Conservation (phyloP, 306 rosid species). For the Vigna trinervia region DNA sequence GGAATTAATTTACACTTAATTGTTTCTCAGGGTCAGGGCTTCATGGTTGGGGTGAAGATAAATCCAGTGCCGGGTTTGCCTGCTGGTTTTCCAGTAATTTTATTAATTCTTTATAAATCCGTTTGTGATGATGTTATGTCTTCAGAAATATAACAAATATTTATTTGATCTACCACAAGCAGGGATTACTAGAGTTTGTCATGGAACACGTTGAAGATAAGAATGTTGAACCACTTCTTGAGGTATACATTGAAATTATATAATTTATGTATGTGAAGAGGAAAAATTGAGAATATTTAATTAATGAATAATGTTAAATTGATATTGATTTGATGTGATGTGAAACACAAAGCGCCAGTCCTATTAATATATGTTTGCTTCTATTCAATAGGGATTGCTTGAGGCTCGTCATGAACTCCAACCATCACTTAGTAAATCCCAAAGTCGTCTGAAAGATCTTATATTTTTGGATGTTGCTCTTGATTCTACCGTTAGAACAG, state of each 20-base stretch:
- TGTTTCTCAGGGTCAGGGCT: conserved; percentile 91
- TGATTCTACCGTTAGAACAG: conserved; percentile 95
- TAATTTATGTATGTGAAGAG: neutral
- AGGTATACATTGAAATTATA: conserved; percentile 58
- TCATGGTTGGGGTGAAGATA: conserved; percentile 98
- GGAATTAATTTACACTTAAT: conserved; percentile 27
- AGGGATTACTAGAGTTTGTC: conserved; percentile 78
- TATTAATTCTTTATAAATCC: conserved; percentile 41
- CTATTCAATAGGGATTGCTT: conserved; percentile 72
- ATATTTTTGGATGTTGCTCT: conserved; percentile 96
- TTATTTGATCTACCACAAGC: conserved; percentile 38
- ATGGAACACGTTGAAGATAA: conserved; percentile 76
- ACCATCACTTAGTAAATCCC: conserved; percentile 71
- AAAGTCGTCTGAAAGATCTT: conserved; percentile 89
- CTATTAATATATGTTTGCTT: conserved; percentile 23
- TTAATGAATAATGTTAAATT: neutral
- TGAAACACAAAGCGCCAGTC: neutral
- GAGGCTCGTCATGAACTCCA: conserved; percentile 92
- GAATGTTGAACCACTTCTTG: conserved; percentile 78
- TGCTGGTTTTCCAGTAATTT: conserved; percentile 79
- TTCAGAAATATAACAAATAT: conserved; percentile 35
- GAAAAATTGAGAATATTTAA: neutral
- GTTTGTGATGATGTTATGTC: conserved; percentile 36
- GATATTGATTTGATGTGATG: neutral
- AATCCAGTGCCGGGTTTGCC: conserved; percentile 95